These are phyloP conservation scores for Ustilago bromivora DNA, from an alignment of 1,284 basidiomycete species.

Conservation along the genomic window DNA sequence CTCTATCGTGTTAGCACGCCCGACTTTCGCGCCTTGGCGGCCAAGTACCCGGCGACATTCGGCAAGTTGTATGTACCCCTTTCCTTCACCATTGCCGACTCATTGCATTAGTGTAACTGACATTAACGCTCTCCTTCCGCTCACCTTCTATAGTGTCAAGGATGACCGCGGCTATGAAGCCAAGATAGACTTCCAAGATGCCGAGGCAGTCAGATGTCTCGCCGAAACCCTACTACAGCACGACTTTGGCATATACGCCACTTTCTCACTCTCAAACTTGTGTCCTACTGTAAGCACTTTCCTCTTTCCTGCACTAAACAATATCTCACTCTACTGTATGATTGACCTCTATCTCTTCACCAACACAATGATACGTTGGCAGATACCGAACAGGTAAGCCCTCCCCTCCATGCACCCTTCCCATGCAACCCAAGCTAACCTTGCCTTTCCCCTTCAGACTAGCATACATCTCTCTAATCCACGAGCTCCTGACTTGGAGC, in stretches of 20 bases:
- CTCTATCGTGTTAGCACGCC: conserved; percentile 21
- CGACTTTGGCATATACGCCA: conserved; percentile 33
- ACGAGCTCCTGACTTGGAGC: conserved; percentile 18
- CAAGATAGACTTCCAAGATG: conserved; percentile 45
- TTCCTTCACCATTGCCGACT: not conserved
- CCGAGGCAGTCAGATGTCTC: conserved; percentile 34
- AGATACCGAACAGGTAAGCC: conserved; percentile 9
- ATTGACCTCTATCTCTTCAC: not conserved
- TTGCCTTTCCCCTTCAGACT: conserved; percentile 10
- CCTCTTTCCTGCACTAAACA: not conserved
- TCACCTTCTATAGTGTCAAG: conserved; percentile 9
- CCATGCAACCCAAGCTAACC: not conserved
- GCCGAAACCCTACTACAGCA: conserved; percentile 37
- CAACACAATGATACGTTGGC: not conserved
- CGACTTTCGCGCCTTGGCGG: conserved; percentile 29
- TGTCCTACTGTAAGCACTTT: conserved; percentile 41
- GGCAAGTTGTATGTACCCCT: conserved; percentile 22
- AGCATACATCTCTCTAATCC: conserved; percentile 34
- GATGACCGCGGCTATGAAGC: conserved; percentile 44
- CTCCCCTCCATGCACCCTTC: not conserved
- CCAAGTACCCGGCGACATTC: conserved; percentile 25
- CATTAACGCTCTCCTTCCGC: not conserved
- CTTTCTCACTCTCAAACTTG: conserved; percentile 21
- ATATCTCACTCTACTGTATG: not conserved
- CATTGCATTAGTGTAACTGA: not conserved